Evolutionary conservation across 2,329 filamentous ascomycete species (phyloP).

Genomic region (Aspergillus pseudotamarii): DNA sequence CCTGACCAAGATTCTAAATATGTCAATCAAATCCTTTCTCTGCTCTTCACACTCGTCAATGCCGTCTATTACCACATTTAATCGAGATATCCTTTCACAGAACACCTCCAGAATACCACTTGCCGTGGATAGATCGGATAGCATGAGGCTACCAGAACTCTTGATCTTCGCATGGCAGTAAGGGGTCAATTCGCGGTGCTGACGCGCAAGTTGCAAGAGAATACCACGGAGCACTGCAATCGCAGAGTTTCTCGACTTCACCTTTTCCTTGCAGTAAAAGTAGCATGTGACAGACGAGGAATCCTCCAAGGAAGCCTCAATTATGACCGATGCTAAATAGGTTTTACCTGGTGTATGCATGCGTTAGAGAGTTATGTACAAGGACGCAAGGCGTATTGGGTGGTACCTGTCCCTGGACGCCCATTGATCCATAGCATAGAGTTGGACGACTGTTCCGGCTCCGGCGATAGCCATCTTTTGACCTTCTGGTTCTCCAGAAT

Average conservation of each 20-base stretch:
- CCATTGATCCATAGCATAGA: not conserved
- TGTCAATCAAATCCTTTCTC: conserved; percentile 8
- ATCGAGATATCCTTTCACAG: conserved; percentile 6
- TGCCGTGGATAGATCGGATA: conserved; percentile 5
- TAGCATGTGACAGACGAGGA: not conserved
- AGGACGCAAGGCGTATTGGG: not conserved
- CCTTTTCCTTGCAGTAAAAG: conserved; percentile 11
- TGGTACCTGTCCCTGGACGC: not conserved
- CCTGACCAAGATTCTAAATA: conserved; percentile 7
- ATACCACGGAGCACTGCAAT: conserved; percentile 4
- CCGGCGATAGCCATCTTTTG: not conserved
- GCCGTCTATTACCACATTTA: conserved; percentile 10
- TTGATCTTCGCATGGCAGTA: conserved; percentile 9
- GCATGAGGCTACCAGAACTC: not conserved
- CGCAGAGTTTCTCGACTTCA: not conserved
- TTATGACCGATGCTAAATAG: not conserved
- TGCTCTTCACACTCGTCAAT: conserved; percentile 11
- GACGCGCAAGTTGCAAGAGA: conserved; percentile 5
- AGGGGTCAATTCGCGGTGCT: conserved; percentile 5
- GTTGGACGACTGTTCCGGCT: not conserved
- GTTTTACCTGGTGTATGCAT: not conserved
- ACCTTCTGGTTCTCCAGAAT: not conserved
- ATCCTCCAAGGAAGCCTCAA: not conserved
- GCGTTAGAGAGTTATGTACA: not conserved
- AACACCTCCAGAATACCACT: conserved; percentile 7